Evolutionary conservation across 2,329 filamentous ascomycete genomes (phyloP), one percentile per base, ranked within the genome.

Genomic region (Fusarium sp.): DNA sequence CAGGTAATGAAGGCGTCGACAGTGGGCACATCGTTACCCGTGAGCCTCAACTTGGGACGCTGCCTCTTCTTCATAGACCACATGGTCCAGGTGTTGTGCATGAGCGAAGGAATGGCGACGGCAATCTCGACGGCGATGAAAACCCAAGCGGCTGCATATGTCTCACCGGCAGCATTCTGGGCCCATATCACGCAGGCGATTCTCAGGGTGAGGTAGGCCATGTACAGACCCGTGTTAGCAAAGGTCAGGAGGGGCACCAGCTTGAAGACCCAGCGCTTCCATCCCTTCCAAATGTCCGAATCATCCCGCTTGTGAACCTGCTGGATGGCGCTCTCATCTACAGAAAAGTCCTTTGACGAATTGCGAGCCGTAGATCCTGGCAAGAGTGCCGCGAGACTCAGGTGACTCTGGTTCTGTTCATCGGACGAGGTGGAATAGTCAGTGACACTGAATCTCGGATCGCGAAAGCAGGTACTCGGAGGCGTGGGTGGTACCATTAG

Each of bases 61-160:
- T 83, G 82, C 27, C 89, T 83, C 81, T 86, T 86, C 81, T 90
- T 89, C 72, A 90, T 80, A 0, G 88, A 86, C 82, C 86, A 85
- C 84, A 91, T 86, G 2, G 88, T 89, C 87, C 88, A 90, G 41
- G 85, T 82, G 74, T 89, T 89, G 82, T 91, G 88, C 83, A 90
- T 85, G 39, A 90, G 80, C 5, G 87, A 85, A 7, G 89, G 89
- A 62, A 90, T 84, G 6, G 88, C 86, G 9, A 87, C 84, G n/a
- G 83, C 81, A 43, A 89, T 79, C 76, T 91, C 89, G 66, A 90
- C 84, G 27, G 82, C 86, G 64, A 91, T 87, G 73, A 91, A 91
- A 8, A 89, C 77, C 89, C 89, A 91, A 3, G 89, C 89, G 52
- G 86, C 85, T 6, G 84, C 82, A 69, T 86, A 91, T 3, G 81